These are phyloP conservation scores for Lunasporangiospora selenospora DNA, from an alignment of 192 early-diverging fungal species.

Conservation along the genomic window DNA sequence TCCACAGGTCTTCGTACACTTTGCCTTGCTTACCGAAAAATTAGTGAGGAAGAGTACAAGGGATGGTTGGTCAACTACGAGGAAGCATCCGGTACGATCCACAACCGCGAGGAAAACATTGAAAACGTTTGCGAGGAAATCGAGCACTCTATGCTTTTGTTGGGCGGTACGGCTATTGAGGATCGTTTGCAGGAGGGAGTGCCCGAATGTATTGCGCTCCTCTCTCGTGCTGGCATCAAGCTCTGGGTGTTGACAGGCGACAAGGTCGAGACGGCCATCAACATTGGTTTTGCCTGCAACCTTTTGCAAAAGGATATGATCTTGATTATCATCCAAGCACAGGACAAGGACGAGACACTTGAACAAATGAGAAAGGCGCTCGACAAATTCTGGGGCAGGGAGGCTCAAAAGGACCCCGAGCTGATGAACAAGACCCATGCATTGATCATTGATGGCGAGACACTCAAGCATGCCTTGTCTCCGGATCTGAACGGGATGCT, in stretches of 20 bases:
- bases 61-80: constrained; percentile 62
- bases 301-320: constrained; percentile 68
- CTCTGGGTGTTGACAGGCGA: constrained; percentile 86
- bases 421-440: too few relatives aligned
- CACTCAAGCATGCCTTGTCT: constrained; percentile 60
- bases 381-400: constrained; percentile 32
- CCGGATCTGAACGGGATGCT: constrained; percentile 51
- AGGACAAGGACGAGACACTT: constrained; percentile 54
- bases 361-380: constrained; percentile 60
- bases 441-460: constrained; percentile 75
- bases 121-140: constrained; percentile 65
- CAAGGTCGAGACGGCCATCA: constrained; percentile 84
- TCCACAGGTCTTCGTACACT: constrained; percentile 72
- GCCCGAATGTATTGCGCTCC: constrained; percentile 69
- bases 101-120: constrained; percentile 64
- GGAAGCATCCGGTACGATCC: constrained; percentile 56
- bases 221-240: constrained; percentile 73
- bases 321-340: constrained; percentile 58
- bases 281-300: constrained; percentile 79
- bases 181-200: constrained; percentile 83
- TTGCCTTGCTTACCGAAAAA: constrained; percentile 67
- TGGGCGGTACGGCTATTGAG: constrained; percentile 83
- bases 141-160: constrained; percentile 61
- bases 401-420: too few relatives aligned
- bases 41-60: constrained; percentile 63